Conservation (phyloP, 73 alveolate genomes). For the Blepharisma stoltei region DNA sequence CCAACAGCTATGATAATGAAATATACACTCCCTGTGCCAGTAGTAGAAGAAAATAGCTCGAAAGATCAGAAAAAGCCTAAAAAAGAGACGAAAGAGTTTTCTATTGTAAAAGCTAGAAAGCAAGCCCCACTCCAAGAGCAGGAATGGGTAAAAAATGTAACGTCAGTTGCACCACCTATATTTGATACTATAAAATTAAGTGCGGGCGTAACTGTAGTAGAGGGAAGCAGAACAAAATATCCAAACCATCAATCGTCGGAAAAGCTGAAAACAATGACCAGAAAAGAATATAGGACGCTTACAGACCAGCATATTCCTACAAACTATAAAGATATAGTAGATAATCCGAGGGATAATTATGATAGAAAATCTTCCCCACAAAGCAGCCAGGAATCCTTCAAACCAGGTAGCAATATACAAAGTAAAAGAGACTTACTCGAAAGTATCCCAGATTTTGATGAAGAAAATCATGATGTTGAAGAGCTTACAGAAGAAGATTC, state of each 20-base stretch:
- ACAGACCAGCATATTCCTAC: neutral
- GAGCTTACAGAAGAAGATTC: neutral
- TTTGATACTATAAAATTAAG: neutral
- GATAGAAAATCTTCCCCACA: neutral
- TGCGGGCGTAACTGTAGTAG: neutral
- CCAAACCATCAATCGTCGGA: neutral
- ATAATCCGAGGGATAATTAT: neutral
- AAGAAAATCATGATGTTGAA: neutral
- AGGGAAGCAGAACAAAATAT: neutral
- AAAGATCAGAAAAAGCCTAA: neutral
- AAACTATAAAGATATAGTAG: neutral
- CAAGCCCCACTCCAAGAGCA: neutral
- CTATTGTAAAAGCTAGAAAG: neutral
- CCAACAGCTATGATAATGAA: neutral
- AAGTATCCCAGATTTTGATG: conserved; percentile 16
- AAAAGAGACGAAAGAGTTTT: neutral
- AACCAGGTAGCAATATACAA: neutral
- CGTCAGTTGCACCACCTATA: neutral
- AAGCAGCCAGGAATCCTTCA: neutral
- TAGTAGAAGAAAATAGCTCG: neutral
- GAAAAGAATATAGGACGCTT: neutral
- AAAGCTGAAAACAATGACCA: neutral
- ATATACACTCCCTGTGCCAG: neutral
- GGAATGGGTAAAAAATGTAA: conserved; percentile 22
- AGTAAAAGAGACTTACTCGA: conserved; percentile 15